Evolutionary conservation across 306 rosid genomes (phyloP).

Genomic region (Sicyos edulis): DNA sequence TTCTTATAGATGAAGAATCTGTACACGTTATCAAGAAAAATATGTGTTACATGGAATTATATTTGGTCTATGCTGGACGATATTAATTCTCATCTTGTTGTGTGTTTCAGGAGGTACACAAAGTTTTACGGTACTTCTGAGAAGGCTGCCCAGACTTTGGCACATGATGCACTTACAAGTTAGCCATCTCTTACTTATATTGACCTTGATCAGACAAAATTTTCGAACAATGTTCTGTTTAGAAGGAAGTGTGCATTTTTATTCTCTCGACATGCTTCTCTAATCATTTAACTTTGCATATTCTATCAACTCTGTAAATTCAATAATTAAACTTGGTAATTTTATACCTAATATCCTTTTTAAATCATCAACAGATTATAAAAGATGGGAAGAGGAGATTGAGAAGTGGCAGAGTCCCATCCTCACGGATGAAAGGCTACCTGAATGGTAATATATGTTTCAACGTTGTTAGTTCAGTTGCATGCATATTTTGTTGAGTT

Average conservation of each 20-base stretch:
- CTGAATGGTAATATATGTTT: constrained; percentile 64
- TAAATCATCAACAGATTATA: constrained; percentile 56
- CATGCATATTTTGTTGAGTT: neutral
- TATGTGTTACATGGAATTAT: neutral
- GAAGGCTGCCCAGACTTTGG: constrained; percentile 69
- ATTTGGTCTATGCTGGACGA: neutral
- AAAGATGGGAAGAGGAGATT: constrained; percentile 95
- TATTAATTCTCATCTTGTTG: constrained; percentile 12
- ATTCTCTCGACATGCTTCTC: constrained; percentile 6
- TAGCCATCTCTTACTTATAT: constrained; percentile 29
- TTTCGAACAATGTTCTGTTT: constrained; percentile 6
- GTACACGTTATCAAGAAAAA: neutral
- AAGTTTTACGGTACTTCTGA: constrained; percentile 93
- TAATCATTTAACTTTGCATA: neutral
- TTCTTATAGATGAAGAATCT: neutral
- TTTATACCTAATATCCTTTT: constrained; percentile 24
- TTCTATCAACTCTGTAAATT: neutral
- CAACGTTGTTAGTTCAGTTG: neutral
- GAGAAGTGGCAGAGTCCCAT: constrained; percentile 87
- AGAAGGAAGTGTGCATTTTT: neutral
- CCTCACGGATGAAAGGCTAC: constrained; percentile 68
- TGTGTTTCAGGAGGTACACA: constrained; percentile 85
- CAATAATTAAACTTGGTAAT: constrained; percentile 15
- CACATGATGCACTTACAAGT: constrained; percentile 89
- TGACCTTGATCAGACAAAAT: constrained; percentile 18